Base-by-base conservation (phyloP, 2,329 filamentous ascomycete genomes). In the Cadophora sp. region DNA sequence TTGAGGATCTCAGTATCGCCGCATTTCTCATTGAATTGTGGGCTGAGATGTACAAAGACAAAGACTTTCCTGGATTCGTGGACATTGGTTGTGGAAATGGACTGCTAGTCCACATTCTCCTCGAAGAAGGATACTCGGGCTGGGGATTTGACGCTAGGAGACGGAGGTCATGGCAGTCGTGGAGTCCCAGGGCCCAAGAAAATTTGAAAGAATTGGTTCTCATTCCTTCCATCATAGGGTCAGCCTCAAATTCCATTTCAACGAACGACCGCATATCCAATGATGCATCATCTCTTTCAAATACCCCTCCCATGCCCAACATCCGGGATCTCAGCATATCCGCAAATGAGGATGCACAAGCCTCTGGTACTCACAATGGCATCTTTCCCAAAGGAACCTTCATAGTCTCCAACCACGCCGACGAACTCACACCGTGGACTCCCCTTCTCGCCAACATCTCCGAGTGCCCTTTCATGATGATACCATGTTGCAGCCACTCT, bases 11-110 rank as follows among this genome's bases (percentile, higher is more conserved):
- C 24, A 87, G 89, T 4, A 97, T 99, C 70, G 92, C 95, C 0
- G 92, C 95, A 0, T 99, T 97, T 75, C 82, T 98, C 62, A 92
- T 98, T 29, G 94, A 97, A 81, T 82, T 98, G 1, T 99, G 96
- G 96, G 81, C 83, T 14, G 88, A 91, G 67, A 95, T 97, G 89
- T 98, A 98, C 77, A 73, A 73, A 19, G 67, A 71, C 2, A 76
- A 75, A 2, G 58, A 62, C 0, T 97, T 97, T 74, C 92, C 93
- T 0, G 94, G 95, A 0, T 99, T 98, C 75, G 92, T 97, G 24
- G 96, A 99, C 76, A 93, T 99, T 56, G 96, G 95, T 5, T 98
- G 96, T 77, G 96, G 96, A 1, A 99, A 98, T 76, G 96, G 96
- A 0, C 83, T 99, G 3, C 86, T 99, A 1, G 92, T 97, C 8